These are phyloP conservation scores for Choanephora cucurbitarum DNA, from an alignment of 371 early-diverging fungal species.

Conservation along the genomic window DNA sequence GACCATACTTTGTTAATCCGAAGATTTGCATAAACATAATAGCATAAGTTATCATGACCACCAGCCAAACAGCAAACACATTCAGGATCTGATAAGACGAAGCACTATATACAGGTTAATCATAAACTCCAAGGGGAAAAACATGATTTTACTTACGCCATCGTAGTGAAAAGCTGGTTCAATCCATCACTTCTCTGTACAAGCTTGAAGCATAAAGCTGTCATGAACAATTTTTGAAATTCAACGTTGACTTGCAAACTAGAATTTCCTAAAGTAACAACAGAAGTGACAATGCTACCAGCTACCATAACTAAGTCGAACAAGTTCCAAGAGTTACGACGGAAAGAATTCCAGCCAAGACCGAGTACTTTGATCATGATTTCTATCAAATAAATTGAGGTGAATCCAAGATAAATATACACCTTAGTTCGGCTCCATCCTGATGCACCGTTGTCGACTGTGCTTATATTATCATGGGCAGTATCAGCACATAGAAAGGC, in stretches of 20 bases:
- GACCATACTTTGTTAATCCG: slow-evolving; percentile 67
- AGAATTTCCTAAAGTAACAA: slow-evolving; percentile 35
- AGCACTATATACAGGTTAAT: slow-evolving; percentile 27
- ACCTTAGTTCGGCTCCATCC: slow-evolving; percentile 37
- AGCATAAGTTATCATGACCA: slow-evolving; percentile 65
- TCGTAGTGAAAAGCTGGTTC: slow-evolving; percentile 69
- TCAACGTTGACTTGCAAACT: slow-evolving; percentile 49
- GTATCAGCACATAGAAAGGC: slow-evolving; percentile 58
- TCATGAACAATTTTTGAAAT: slow-evolving; percentile 64
- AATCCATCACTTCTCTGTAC: slow-evolving; percentile 65
- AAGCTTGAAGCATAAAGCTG: slow-evolving; percentile 64
- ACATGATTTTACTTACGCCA: slow-evolving; percentile 59
- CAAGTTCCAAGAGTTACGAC: slow-evolving; percentile 64
- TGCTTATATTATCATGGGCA: slow-evolving; percentile 11
- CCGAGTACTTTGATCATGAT: slow-evolving; percentile 54
- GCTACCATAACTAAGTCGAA: slow-evolving; percentile 59
- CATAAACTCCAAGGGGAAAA: too few relatives aligned
- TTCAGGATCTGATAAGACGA: slow-evolving; percentile 64
- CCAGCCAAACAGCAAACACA: slow-evolving; percentile 69
- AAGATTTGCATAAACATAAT: slow-evolving; percentile 77
- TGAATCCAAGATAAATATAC: slow-evolving; percentile 49
- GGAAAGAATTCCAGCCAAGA: slow-evolving; percentile 60
- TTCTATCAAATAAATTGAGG: slow-evolving; percentile 56
- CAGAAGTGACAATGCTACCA: slow-evolving; percentile 51
- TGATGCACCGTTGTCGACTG: slow-evolving; percentile 18